phyloP scores from a whole-genome alignment of 2,329 filamentous ascomycete genomes.

The Fusarium poae region DNA sequence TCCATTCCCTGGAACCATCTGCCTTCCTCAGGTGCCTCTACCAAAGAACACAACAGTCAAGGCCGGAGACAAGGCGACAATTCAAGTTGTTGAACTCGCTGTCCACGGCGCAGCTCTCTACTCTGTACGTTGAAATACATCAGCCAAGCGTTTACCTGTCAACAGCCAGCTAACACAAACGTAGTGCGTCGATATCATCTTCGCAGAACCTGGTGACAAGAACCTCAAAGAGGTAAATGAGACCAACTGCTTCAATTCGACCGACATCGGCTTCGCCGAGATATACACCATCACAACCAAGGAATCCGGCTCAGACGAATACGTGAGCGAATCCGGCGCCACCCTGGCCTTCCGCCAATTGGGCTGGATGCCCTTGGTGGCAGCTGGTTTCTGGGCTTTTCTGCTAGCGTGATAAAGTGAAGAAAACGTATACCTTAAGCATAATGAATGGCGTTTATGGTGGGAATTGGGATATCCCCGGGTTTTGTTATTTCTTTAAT shows the following conservation, averaged over 20 bases:
- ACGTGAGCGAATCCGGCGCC: slow-evolving; percentile 50
- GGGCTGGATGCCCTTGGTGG: slow-evolving; percentile 57
- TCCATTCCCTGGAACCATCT: slow-evolving; percentile 90
- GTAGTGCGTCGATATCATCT: slow-evolving; percentile 94
- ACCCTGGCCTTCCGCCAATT: slow-evolving; percentile 32
- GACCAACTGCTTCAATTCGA: slow-evolving; percentile 91
- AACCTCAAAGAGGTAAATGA: slow-evolving; percentile 78
- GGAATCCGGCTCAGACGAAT: slow-evolving; percentile 54
- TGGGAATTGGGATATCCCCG: slow-evolving; percentile 33
- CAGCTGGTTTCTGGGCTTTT: slow-evolving; percentile 57
- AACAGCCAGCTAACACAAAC: slow-evolving; percentile 18
- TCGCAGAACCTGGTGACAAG: slow-evolving; percentile 80
- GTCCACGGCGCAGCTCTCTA: slow-evolving; percentile 86
- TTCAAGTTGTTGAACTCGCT: slow-evolving; percentile 87
- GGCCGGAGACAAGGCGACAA: slow-evolving; percentile 88
- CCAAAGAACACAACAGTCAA: slow-evolving; percentile 78
- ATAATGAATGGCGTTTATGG: slow-evolving; percentile 46
- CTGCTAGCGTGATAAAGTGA: slow-evolving; percentile 49
- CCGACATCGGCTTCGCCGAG: slow-evolving; percentile 79
- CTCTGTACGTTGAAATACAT: slow-evolving; percentile 68
- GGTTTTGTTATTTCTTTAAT: slow-evolving; percentile 19
- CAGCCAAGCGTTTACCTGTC: background rate
- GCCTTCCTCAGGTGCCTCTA: slow-evolving; percentile 88
- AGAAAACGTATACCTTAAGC: slow-evolving; percentile 45
- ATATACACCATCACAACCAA: slow-evolving; percentile 77